Evolutionary conservation across 257 asterid genomes (phyloP), one percentile per base, ranked within the genome.

Genomic region (Linaria vulgaris): DNA sequence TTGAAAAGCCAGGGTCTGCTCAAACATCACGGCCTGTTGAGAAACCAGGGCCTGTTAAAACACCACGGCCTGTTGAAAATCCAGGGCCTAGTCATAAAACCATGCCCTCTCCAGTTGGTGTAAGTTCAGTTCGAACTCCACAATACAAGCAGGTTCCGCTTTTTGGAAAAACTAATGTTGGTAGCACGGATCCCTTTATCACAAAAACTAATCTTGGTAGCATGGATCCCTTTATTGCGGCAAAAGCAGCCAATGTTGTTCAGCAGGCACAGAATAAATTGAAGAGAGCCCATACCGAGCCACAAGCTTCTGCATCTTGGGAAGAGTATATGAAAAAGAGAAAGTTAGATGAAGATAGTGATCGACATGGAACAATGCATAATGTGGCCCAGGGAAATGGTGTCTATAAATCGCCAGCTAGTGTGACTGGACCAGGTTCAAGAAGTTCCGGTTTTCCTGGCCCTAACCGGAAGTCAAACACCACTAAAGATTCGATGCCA

Each of bases 271-370:
- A 73, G 31, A 82, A 76, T 64, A 71, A 64, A 69, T 31, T 72
- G 77, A 89, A 85, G 78, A 80, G 90, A 68, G 76, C 82, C 12
- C 80, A 69, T 68, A 75, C 67, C 61, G 84, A 78, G 68, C 68
- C 86, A 41, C 63, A 63, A 20, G 48, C 70, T 45, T 61, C 69
- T 56, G 12, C 73, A 11, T 76, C 72, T 25, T 51, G 61, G 73
- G 76, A 58, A 23, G 66, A 67, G 56, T 34, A 16, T 59, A 22
- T 41, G 43, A 85, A 85, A 78, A 78, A 71, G 79, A 58, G 71
- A 43, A 78, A 82, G 57, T 55, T 80, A 34, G 83, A 77, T 56
- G 81, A 66, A 22, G 76, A 69, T 39, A 67, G 74, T 58, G 55
- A 57, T 53, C 72, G 20, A 21, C 48, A 48, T 30, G 82, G 81